Percentiles rank a stretch among this genome's conserved stretches.
phyloP scores from a whole-genome alignment of 129 eudicot species.

The Helianthus annuus region HanXRQr2.0-SUNRISE NC_035441.2:179764247-179764746 shows the following conservation, averaged over 20 bases:
- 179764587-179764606: not conserved
- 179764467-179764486: slow-evolving; percentile 27
- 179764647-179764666: slow-evolving; percentile 21
- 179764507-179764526: not conserved
- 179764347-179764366: slow-evolving; percentile 82
- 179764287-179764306: slow-evolving; percentile 79
- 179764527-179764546: not conserved
- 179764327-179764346: slow-evolving; percentile 85
- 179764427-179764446: slow-evolving; percentile 45
- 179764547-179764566: not conserved
- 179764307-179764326: slow-evolving; percentile 80
- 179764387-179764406: slow-evolving; percentile 87
- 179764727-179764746: too few relatives aligned
- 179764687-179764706: not conserved
- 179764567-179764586: not conserved
- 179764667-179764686: slow-evolving; percentile 22
- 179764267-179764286: slow-evolving; percentile 72
- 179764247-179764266: slow-evolving; percentile 93
- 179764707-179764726: not conserved
- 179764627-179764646: slow-evolving; percentile 2
- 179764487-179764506: not conserved
- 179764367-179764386: slow-evolving; percentile 68
- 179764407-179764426: slow-evolving; percentile 87
- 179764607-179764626: slow-evolving; percentile 1
- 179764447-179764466: slow-evolving; percentile 29